Conservation (phyloP, 108 stramenopile species). For the Nitzschia putrida region DNA sequence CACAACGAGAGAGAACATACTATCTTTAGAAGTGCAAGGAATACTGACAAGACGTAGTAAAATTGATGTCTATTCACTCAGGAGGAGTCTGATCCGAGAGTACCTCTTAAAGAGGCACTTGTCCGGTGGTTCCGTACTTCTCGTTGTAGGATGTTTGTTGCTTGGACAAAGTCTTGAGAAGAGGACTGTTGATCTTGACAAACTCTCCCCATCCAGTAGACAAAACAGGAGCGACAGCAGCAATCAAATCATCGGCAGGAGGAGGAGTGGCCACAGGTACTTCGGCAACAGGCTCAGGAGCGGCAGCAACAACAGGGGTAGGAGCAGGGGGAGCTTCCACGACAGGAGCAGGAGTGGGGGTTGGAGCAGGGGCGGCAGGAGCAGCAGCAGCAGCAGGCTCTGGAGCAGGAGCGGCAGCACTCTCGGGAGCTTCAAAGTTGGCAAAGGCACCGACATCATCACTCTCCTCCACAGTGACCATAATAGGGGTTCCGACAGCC, state of each 20-base stretch:
- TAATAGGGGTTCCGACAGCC: slow-evolving; percentile 83
- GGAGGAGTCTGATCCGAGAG: no score
- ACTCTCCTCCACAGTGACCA: slow-evolving; percentile 89
- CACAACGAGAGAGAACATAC: not conserved
- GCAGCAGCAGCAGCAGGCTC: slow-evolving; percentile 28
- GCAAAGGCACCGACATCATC: slow-evolving; percentile 81
- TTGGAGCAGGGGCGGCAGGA: slow-evolving; percentile 33
- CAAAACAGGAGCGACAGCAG: slow-evolving; percentile 40
- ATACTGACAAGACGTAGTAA: no score
- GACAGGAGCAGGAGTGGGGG: slow-evolving; percentile 26
- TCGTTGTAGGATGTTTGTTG: slow-evolving; percentile 74
- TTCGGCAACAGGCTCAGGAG: slow-evolving; percentile 21
- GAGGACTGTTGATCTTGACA: slow-evolving; percentile 61
- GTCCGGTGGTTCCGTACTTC: slow-evolving; percentile 80
- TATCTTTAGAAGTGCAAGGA: not conserved
- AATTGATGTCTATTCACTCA: no score
- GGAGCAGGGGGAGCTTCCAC: slow-evolving; percentile 37
- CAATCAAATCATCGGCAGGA: slow-evolving; percentile 21
- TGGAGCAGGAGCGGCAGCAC: slow-evolving; percentile 33
- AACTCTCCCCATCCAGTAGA: slow-evolving; percentile 62
- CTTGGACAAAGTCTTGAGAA: slow-evolving; percentile 66
- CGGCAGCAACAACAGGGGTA: slow-evolving; percentile 23
- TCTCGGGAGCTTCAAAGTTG: slow-evolving; percentile 55
- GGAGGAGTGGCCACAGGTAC: slow-evolving; percentile 40
- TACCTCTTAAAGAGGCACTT: slow-evolving; percentile 57